Percentiles rank a stretch among this genome's conserved stretches.
phyloP scores from a whole-genome alignment of 768 basidiomycete species.

The Melanogaster broomeanus region DNA sequence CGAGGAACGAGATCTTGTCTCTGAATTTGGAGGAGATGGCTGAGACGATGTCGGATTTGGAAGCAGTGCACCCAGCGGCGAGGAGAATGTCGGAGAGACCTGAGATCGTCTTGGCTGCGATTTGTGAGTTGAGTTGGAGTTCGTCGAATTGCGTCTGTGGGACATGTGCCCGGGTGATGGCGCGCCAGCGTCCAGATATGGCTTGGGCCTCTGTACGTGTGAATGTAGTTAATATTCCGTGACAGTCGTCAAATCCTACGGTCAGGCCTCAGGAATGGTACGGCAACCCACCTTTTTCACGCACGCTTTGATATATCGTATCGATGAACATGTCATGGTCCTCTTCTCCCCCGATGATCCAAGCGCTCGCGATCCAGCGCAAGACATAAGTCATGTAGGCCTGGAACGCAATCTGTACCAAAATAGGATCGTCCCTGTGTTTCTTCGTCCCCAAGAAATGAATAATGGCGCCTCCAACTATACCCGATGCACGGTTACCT shows the following conservation, averaged over 20 bases:
- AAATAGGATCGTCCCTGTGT: slow-evolving; percentile 35
- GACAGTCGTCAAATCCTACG: neutral
- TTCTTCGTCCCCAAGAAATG: slow-evolving; percentile 30
- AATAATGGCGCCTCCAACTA: slow-evolving; percentile 23
- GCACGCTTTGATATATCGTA: slow-evolving; percentile 35
- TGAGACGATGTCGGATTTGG: slow-evolving; percentile 34
- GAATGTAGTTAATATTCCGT: slow-evolving; percentile 1
- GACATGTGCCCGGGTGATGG: slow-evolving; percentile 38
- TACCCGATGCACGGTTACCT: slow-evolving; percentile 18
- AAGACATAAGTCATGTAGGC: slow-evolving; percentile 27
- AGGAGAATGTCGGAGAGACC: slow-evolving; percentile 32
- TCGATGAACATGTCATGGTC: slow-evolving; percentile 21
- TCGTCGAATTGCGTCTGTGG: slow-evolving; percentile 25
- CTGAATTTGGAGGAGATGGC: slow-evolving; percentile 45
- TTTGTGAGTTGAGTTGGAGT: slow-evolving; percentile 22
- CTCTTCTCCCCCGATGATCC: slow-evolving; percentile 33
- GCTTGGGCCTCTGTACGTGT: slow-evolving; percentile 41
- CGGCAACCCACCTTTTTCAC: slow-evolving; percentile 34
- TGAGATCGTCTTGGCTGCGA: slow-evolving; percentile 22
- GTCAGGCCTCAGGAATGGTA: neutral
- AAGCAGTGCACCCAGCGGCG: slow-evolving; percentile 24
- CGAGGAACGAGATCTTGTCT: slow-evolving; percentile 43
- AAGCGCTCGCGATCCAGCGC: slow-evolving; percentile 27
- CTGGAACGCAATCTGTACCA: slow-evolving; percentile 40
- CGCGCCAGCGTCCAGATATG: slow-evolving; percentile 46